Evolutionary conservation across 2,329 filamentous ascomycete genomes (phyloP).

Genomic region (Penicillium sp.): DNA sequence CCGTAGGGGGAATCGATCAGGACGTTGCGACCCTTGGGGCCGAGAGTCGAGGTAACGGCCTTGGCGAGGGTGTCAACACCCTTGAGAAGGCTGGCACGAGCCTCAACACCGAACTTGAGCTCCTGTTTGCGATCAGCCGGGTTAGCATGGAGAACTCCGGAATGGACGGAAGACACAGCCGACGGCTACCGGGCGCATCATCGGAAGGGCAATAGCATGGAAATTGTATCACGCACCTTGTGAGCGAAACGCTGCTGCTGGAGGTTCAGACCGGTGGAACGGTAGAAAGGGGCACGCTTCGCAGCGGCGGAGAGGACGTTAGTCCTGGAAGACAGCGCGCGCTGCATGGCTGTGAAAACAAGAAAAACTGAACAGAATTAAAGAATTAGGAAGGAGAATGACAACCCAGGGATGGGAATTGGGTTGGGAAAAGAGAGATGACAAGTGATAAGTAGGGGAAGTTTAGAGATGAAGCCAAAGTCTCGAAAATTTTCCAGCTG

Average conservation of each 20-base stretch:
- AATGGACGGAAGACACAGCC: slow-evolving; percentile 17
- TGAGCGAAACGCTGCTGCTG: slow-evolving; percentile 95
- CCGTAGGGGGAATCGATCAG: slow-evolving; percentile 98
- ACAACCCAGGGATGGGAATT: slow-evolving; percentile 32
- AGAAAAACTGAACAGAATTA: slow-evolving; percentile 20
- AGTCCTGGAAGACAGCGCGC: slow-evolving; percentile 80
- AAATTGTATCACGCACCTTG: slow-evolving; percentile 62
- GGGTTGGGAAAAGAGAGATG: slow-evolving; percentile 27
- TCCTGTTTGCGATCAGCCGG: slow-evolving; percentile 58
- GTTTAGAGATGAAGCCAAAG: slow-evolving; percentile 37
- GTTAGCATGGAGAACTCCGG: slow-evolving; percentile 15
- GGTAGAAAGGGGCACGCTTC: slow-evolving; percentile 55
- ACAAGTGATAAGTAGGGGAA: slow-evolving; percentile 24
- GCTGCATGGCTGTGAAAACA: slow-evolving; percentile 65
- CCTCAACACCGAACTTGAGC: slow-evolving; percentile 97
- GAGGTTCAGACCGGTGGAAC: slow-evolving; percentile 59
- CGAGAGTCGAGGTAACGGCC: slow-evolving; percentile 92
- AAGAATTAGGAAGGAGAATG: slow-evolving; percentile 19
- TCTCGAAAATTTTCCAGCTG: slow-evolving; percentile 42
- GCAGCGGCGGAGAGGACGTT: slow-evolving; percentile 66
- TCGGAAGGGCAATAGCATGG: slow-evolving; percentile 1
- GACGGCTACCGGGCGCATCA: not conserved
- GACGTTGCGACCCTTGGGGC: slow-evolving; percentile 97
- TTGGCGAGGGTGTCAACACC: slow-evolving; percentile 96
- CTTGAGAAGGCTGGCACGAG: slow-evolving; percentile 76